Evolutionary conservation across 2,329 filamentous ascomycete species (phyloP).

Genomic region (Penicillium brasilianum): DNA sequence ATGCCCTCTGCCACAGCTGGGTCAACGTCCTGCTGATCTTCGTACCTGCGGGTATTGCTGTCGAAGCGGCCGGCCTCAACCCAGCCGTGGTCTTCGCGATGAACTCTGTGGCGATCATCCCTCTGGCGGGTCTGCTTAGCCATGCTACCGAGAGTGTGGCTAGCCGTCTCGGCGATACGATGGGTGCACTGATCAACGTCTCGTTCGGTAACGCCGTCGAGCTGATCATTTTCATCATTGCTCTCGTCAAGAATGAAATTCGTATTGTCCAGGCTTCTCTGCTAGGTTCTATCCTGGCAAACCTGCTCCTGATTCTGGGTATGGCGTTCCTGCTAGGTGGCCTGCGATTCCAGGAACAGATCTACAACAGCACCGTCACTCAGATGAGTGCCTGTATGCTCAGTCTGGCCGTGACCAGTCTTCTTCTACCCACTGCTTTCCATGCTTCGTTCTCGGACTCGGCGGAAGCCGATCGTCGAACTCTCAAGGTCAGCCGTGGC

Average conservation of each 20-base stretch:
- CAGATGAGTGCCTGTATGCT: slow-evolving; percentile 95
- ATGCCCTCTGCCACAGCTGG: slow-evolving; percentile 47
- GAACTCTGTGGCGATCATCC: slow-evolving; percentile 77
- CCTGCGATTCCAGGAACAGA: slow-evolving; percentile 85
- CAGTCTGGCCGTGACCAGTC: slow-evolving; percentile 86
- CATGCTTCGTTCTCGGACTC: slow-evolving; percentile 79
- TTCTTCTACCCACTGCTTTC: slow-evolving; percentile 88
- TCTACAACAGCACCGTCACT: slow-evolving; percentile 94
- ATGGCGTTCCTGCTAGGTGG: slow-evolving; percentile 91
- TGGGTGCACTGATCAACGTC: slow-evolving; percentile 75
- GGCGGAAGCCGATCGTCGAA: slow-evolving; percentile 67
- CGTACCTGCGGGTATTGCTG: slow-evolving; percentile 48
- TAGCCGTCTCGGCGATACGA: slow-evolving; percentile 71
- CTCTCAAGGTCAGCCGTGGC: slow-evolving; percentile 83
- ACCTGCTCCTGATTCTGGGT: slow-evolving; percentile 84
- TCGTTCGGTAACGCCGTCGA: slow-evolving; percentile 82
- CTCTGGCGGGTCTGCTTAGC: slow-evolving; percentile 72
- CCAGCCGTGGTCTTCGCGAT: slow-evolving; percentile 72
- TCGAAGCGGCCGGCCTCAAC: slow-evolving; percentile 49
- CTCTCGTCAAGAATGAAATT: slow-evolving; percentile 80
- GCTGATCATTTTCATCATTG: slow-evolving; percentile 79
- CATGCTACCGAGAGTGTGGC: slow-evolving; percentile 78
- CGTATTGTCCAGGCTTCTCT: slow-evolving; percentile 90
- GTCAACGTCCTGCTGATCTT: slow-evolving; percentile 51
- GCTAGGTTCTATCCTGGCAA: slow-evolving; percentile 86